A percentile compares a stretch with the other conserved stretches of the same genome.
Evolutionary conservation across 78 protist species (phyloP).

Genomic region (Dictyostelium capitatum): DNA sequence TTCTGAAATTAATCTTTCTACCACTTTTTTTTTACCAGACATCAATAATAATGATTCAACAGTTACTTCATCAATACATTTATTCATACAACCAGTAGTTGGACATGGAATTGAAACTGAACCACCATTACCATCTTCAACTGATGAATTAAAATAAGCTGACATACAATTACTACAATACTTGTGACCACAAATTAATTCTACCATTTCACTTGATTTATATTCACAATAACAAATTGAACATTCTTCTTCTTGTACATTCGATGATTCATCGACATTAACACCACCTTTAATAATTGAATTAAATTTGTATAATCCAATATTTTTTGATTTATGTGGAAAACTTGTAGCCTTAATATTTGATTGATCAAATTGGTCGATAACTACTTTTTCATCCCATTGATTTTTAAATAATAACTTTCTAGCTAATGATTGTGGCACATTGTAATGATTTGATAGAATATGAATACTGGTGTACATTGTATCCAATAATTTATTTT

Average conservation of each 20-base stretch:
- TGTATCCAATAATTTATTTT: not conserved
- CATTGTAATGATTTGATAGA: not conserved
- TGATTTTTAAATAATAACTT: constrained; percentile 1
- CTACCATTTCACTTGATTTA: not conserved
- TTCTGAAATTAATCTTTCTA: not conserved
- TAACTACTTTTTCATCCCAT: not conserved
- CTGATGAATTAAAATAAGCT: not conserved
- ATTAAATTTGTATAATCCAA: not conserved
- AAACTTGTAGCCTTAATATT: not conserved
- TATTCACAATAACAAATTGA: constrained; percentile 58
- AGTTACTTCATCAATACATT: constrained; percentile 29
- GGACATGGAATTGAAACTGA: constrained; percentile 12
- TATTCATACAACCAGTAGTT: not conserved
- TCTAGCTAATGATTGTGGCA: not conserved
- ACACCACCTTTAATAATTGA: too few relatives aligned
- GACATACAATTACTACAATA: constrained; percentile 36
- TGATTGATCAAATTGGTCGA: not conserved
- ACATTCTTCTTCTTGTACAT: constrained; percentile 32
- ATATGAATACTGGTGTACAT: not conserved
- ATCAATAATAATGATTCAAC: not conserved
- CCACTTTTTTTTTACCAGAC: not conserved
- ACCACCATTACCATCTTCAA: constrained; percentile 58
- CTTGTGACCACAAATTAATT: constrained; percentile 45
- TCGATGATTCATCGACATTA: not conserved
- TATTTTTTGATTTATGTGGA: constrained; percentile 10